phyloP scores from a whole-genome alignment of 164 flowering plant species.

The Vitis vinifera region DNA sequence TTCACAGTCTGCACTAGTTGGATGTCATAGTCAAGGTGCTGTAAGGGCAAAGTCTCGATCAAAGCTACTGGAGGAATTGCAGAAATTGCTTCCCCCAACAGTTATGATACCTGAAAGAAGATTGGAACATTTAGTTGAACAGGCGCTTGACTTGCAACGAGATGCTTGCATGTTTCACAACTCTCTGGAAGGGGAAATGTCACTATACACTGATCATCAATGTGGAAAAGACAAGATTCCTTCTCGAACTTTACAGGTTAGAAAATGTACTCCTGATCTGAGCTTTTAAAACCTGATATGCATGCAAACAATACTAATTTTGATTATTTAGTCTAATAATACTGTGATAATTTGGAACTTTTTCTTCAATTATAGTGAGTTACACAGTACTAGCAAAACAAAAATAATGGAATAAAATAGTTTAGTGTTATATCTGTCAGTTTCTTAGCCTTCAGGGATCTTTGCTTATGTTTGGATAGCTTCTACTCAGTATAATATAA shows the following conservation, averaged over 20 bases:
- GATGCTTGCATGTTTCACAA: slow-evolving; percentile 82
- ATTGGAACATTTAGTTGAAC: slow-evolving; percentile 67
- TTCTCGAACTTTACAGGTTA: slow-evolving; percentile 74
- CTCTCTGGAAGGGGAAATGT: slow-evolving; percentile 55
- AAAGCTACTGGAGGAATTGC: slow-evolving; percentile 55
- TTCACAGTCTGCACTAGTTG: slow-evolving; percentile 23
- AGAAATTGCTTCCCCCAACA: slow-evolving; percentile 60
- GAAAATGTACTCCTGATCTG: slow-evolving; percentile 3
- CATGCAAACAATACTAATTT: neutral
- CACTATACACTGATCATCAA: slow-evolving; percentile 76
- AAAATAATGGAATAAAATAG: no score
- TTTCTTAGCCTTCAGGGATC: no score
- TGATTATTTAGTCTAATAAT: neutral
- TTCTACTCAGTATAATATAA: no score
- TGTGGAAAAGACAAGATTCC: slow-evolving; percentile 84
- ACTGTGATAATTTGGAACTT: neutral
- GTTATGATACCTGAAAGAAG: slow-evolving; percentile 39
- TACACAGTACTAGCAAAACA: no score
- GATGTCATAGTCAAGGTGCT: slow-evolving; percentile 28
- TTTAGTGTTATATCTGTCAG: no score
- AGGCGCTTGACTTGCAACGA: slow-evolving; percentile 69
- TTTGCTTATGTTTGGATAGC: no score
- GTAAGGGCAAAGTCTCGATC: slow-evolving; percentile 38
- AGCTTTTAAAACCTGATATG: neutral
- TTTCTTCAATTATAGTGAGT: neutral